A percentile compares a stretch with the other conserved stretches of the same genome.
These are phyloP conservation scores for Fonsecaea nubica DNA, from an alignment of 2,329 filamentous ascomycete species.

Conservation along the genomic window DNA sequence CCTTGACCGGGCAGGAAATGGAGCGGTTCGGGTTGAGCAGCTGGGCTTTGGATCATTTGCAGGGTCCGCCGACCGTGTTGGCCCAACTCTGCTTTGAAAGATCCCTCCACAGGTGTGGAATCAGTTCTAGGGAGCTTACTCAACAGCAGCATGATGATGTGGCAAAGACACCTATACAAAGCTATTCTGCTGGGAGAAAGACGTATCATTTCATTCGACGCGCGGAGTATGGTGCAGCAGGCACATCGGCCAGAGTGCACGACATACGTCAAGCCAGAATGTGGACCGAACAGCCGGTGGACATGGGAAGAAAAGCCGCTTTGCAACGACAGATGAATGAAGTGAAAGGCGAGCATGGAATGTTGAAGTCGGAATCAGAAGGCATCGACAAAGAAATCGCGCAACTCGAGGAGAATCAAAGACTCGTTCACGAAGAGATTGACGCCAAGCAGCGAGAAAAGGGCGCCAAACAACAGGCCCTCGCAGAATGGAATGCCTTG, in stretches of 20 bases:
- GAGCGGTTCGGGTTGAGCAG: constrained; percentile 71
- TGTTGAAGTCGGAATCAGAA: constrained; percentile 38
- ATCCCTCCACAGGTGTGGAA: constrained; percentile 71
- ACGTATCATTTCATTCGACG: constrained; percentile 72
- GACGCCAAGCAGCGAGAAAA: constrained; percentile 47
- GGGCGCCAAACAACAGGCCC: constrained; percentile 68
- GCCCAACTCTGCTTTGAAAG: constrained; percentile 84
- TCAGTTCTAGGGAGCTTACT: constrained; percentile 67
- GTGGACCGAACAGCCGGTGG: constrained; percentile 81
- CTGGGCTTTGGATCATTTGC: constrained; percentile 78
- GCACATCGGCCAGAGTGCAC: constrained; percentile 71
- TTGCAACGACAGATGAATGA: constrained; percentile 60
- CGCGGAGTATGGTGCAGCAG: constrained; percentile 78
- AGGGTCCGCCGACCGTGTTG: constrained; percentile 81
- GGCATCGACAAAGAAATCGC: constrained; percentile 40
- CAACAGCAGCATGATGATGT: constrained; percentile 74
- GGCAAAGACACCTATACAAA: constrained; percentile 63
- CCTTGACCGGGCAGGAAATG: constrained; percentile 64
- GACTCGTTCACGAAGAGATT: constrained; percentile 22
- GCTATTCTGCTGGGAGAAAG: constrained; percentile 73
- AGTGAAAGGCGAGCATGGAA: constrained; percentile 52
- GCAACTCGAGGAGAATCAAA: constrained; percentile 42
- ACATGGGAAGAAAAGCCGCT: constrained; percentile 63
- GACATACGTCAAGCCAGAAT: constrained; percentile 66
- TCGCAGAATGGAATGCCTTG: constrained; percentile 51